Conservation (phyloP, 768 basidiomycete species). For the Leccinum barrowsii region DNA sequence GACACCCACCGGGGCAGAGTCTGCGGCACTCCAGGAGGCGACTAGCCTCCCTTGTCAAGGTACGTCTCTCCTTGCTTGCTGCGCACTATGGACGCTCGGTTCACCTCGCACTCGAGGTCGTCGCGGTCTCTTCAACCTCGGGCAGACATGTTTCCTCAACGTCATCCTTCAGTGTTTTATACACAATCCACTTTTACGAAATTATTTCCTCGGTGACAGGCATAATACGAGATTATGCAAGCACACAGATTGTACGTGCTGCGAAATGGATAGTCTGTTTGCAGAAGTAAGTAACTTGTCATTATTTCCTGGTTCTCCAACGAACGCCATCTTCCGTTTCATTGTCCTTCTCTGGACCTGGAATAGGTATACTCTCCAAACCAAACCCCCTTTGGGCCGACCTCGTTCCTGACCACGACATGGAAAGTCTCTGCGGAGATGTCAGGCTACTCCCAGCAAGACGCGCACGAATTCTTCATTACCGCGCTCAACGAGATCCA, state of each 20-base stretch:
- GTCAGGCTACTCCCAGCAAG: slow-evolving; percentile 91
- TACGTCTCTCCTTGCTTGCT: slow-evolving; percentile 17
- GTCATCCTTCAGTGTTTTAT: slow-evolving; percentile 86
- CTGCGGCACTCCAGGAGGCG: slow-evolving; percentile 45
- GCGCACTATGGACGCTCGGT: neutral
- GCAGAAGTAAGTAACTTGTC: slow-evolving; percentile 49
- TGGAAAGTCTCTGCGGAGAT: slow-evolving; percentile 80
- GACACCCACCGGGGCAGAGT: slow-evolving; percentile 42
- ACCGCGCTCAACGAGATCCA: slow-evolving; percentile 86
- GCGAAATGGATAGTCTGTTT: slow-evolving; percentile 90
- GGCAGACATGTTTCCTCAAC: slow-evolving; percentile 93
- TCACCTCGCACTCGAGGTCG: slow-evolving; percentile 46
- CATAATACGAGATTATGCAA: slow-evolving; percentile 77
- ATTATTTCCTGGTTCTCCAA: neutral
- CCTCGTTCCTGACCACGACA: slow-evolving; percentile 75
- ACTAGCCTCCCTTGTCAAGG: slow-evolving; percentile 71
- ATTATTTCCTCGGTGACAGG: slow-evolving; percentile 87
- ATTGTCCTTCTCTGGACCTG: neutral
- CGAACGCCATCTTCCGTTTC: neutral
- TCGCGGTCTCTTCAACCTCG: slow-evolving; percentile 83
- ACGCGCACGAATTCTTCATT: slow-evolving; percentile 88
- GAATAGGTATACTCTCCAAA: slow-evolving; percentile 55
- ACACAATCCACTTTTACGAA: slow-evolving; percentile 85
- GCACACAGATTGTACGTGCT: slow-evolving; percentile 74
- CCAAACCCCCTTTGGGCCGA: slow-evolving; percentile 69